Base-by-base conservation (phyloP, 225 moss, liverwort and hornwort species). In the Thuidium tamariscinum region DNA sequence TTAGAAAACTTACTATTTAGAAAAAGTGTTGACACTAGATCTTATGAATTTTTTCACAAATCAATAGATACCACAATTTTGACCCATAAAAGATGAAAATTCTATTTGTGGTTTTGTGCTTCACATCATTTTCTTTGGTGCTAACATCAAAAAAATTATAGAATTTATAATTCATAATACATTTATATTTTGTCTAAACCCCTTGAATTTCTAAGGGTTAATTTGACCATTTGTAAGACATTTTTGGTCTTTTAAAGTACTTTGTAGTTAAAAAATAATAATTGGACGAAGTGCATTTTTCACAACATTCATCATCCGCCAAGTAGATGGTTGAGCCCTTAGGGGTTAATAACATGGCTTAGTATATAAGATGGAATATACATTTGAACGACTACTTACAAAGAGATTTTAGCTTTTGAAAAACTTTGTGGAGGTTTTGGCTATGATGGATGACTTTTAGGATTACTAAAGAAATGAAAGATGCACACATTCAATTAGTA, bases 181-280 rank as follows among this genome's bases (percentile, higher is more conserved):
- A n/a, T n/a, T n/a, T n/a, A n/a, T n/a, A n/a, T n/a, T n/a, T n/a
- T n/a, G n/a, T n/a, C n/a, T n/a, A n/a, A n/a, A n/a, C n/a, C n/a
- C n/a, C n/a, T n/a, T n/a, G n/a, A n/a, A n/a, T n/a, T n/a, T n/a
- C n/a, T n/a, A n/a, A n/a, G n/a, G n/a, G n/a, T n/a, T n/a, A n/a
- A 44, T 71, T 46, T 46, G 29, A 71, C 10, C 17, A 46, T 29
- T 6, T 6, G 17, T 44, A 2, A 30, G 46, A 6, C 4, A 41
- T 0, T 41, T 27, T 44, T 17, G 0, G 18, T 0, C 46, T 29
- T 44, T 1, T 72, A 3, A 13, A 0, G 9, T 17, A 72, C 2
- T 46, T 71, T 10, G 2, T 0, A 2, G 0, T 17, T 39, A 29
- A 29, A 29, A 18, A 46, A 4, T 72, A 29, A 17, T 16, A 20